These are phyloP conservation scores for Rauvolfia tetraphylla DNA, from an alignment of 257 asterid genomes.

Conservation along the genomic window DNA sequence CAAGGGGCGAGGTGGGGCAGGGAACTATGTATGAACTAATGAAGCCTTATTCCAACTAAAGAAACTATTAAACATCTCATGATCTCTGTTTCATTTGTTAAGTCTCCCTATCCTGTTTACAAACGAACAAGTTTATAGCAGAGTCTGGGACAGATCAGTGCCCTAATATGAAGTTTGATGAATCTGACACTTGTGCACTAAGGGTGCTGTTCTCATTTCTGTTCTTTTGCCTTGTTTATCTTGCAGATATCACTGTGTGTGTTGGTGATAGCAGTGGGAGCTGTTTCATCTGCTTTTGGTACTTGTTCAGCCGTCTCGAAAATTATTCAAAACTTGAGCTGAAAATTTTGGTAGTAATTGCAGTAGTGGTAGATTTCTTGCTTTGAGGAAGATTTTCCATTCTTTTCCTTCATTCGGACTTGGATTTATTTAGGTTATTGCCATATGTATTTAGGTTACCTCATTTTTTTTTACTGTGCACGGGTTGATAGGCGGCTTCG, in stretches of 20 bases:
- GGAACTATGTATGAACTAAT: too few species aligned
- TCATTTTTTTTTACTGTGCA: background rate
- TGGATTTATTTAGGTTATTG: background rate
- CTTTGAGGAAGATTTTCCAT: background rate
- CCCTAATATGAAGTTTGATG: too few species aligned
- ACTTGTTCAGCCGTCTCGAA: slow-evolving; percentile 69
- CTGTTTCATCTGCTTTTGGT: slow-evolving; percentile 58
- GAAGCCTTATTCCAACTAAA: too few species aligned
- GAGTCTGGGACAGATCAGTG: too few species aligned
- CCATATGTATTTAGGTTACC: background rate
- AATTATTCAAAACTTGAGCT: slow-evolving; percentile 52
- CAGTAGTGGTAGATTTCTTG: background rate
- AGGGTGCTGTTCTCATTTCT: slow-evolving; percentile 6
- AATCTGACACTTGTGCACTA: too few species aligned
- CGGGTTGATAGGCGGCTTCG: too few species aligned
- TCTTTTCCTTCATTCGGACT: background rate
- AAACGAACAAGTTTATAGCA: too few species aligned
- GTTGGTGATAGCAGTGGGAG: slow-evolving; percentile 57
- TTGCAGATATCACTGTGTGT: slow-evolving; percentile 53
- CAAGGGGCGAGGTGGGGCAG: too few species aligned
- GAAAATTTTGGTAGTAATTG: slow-evolving; percentile 1
- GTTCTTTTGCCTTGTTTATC: background rate
- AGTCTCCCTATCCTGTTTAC: too few species aligned
- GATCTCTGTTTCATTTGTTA: background rate
- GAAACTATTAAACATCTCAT: too few species aligned